phyloP scores from a whole-genome alignment of 116 monocot species.

The Posidonia oceanica region DNA sequence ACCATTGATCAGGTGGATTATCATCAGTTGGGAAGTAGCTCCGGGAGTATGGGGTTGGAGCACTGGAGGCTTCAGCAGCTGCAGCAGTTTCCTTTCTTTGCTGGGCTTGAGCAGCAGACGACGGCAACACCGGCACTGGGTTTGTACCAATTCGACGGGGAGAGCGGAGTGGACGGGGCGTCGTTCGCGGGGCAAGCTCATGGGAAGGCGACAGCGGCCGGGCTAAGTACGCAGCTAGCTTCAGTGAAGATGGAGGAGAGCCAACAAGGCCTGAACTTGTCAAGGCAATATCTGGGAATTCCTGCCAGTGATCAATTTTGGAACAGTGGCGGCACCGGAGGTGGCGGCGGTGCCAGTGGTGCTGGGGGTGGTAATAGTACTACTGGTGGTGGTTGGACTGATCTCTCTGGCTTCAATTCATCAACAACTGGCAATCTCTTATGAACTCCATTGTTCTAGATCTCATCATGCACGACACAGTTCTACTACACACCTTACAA shows the following conservation, averaged over 20 bases:
- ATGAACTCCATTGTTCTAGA: background rate
- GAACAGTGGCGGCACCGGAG: background rate
- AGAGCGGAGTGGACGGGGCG: slow-evolving; percentile 1
- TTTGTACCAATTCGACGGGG: slow-evolving; percentile 32
- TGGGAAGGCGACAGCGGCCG: slow-evolving; percentile 15
- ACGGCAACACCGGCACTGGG: slow-evolving; percentile 13
- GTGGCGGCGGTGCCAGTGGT: slow-evolving; percentile 7
- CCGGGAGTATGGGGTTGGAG: slow-evolving; percentile 14
- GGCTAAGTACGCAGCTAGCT: slow-evolving; percentile 27
- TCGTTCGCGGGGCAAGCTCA: background rate
- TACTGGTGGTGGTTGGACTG: slow-evolving; percentile 20
- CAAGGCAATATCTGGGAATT: slow-evolving; percentile 7
- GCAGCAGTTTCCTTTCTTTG: slow-evolving; percentile 46
- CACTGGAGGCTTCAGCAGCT: slow-evolving; percentile 56
- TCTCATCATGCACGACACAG: too few relatives aligned
- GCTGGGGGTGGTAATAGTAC: slow-evolving; percentile 2
- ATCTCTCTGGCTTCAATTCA: slow-evolving; percentile 24
- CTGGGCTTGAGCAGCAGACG: slow-evolving; percentile 20
- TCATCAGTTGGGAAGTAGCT: slow-evolving; percentile 22
- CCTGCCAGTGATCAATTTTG: slow-evolving; percentile 20
- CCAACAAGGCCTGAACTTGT: slow-evolving; percentile 9
- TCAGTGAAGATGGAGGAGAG: slow-evolving; percentile 47
- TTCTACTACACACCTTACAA: background rate
- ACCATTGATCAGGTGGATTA: slow-evolving; percentile 2
- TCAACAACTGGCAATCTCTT: slow-evolving; percentile 15